These are phyloP conservation scores for Fusarium sterilihyphosum DNA, from an alignment of 2,329 filamentous ascomycete genomes.

Conservation along the genomic window DNA sequence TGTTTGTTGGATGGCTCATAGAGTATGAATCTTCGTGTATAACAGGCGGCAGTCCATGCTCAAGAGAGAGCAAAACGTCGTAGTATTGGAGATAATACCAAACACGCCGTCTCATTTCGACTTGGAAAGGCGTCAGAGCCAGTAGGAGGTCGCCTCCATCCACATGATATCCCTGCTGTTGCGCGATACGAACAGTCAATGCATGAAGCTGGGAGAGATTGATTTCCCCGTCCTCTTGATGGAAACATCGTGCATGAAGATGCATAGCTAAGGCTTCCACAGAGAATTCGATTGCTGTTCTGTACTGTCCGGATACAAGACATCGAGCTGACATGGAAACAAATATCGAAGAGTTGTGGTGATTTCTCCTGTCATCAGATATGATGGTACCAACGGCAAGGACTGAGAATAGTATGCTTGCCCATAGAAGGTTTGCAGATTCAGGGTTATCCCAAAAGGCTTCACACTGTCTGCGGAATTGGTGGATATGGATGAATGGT, in stretches of 20 bases:
- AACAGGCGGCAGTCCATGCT: constrained; percentile 4
- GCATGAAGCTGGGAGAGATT: neutral
- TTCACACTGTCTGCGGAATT: constrained; percentile 28
- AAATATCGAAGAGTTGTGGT: neutral
- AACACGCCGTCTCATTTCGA: constrained; percentile 19
- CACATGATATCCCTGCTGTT: constrained; percentile 4
- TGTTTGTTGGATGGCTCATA: neutral
- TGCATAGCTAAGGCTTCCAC: constrained; percentile 21
- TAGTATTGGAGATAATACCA: constrained; percentile 27
- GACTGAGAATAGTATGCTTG: constrained; percentile 26
- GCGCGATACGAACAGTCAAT: constrained; percentile 10
- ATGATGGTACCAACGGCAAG: constrained; percentile 1
- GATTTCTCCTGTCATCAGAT: neutral
- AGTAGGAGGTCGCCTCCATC: neutral
- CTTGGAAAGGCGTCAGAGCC: constrained; percentile 2
- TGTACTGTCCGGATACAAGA: constrained; percentile 10
- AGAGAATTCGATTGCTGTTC: neutral
- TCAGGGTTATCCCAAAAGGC: constrained; percentile 8
- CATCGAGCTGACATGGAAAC: constrained; percentile 7
- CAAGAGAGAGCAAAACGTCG: constrained; percentile 15
- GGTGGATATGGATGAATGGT: constrained; percentile 17
- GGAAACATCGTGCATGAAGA: neutral
- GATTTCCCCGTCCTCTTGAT: neutral
- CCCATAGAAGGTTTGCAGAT: neutral
- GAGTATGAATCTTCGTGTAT: constrained; percentile 1